A percentile compares a stretch with the other conserved stretches of the same genome.
Evolutionary conservation across 257 asterid species (phyloP).

Genomic region (Gentiana dahurica): DNA sequence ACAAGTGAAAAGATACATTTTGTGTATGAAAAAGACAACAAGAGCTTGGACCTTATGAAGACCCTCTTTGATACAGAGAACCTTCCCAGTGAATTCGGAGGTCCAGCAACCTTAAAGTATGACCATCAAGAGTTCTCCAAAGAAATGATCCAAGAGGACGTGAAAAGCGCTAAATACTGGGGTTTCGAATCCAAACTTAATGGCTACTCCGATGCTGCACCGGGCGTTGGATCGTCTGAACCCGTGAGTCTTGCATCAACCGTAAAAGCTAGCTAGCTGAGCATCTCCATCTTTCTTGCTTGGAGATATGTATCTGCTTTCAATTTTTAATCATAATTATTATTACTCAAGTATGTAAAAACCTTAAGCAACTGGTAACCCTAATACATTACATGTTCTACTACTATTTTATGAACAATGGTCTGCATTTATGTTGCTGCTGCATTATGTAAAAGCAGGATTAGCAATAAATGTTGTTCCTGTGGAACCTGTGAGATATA

Average conservation of each 20-base stretch:
- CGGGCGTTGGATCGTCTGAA: slow-evolving; percentile 9
- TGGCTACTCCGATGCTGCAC: slow-evolving; percentile 1
- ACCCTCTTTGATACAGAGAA: slow-evolving; percentile 50
- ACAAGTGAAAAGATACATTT: slow-evolving; percentile 50
- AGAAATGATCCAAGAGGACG: slow-evolving; percentile 61
- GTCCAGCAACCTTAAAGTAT: slow-evolving; percentile 56
- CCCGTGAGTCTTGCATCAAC: slow-evolving; percentile 19
- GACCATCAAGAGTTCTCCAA: slow-evolving; percentile 76
- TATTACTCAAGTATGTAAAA: too few species aligned
- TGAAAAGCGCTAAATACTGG: slow-evolving; percentile 62
- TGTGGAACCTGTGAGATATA: too few species aligned
- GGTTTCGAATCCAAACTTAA: slow-evolving; percentile 21
- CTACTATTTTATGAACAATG: too few species aligned
- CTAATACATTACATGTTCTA: too few species aligned
- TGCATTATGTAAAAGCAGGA: too few species aligned
- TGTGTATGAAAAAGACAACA: slow-evolving; percentile 56
- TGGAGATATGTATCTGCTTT: too few species aligned
- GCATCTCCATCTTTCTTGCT: background rate
- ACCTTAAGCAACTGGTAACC: too few species aligned
- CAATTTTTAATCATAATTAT: too few species aligned
- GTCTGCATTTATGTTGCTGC: too few species aligned
- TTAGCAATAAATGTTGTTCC: too few species aligned
- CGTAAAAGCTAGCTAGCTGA: slow-evolving; percentile 19
- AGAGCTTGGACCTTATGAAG: slow-evolving; percentile 65
- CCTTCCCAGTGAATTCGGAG: slow-evolving; percentile 86